Percentiles rank a stretch among this genome's conserved stretches.
These are phyloP conservation scores for Alloascoidea africana DNA, from an alignment of 805 yeast genomes.

Conservation along the genomic window DNA sequence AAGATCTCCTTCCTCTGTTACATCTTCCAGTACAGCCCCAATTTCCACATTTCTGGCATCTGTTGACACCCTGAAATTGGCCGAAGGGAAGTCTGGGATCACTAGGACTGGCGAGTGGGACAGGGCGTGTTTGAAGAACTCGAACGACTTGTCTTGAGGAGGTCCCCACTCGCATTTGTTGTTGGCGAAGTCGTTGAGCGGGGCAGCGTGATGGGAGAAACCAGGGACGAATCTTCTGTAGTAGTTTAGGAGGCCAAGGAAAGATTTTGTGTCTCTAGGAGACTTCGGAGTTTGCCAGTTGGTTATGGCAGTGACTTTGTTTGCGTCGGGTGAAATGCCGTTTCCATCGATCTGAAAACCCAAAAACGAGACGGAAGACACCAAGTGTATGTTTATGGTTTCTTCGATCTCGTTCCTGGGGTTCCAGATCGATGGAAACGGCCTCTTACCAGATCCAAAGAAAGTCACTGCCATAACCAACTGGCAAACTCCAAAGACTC, in stretches of 20 bases:
- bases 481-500: slow-evolving; percentile 7
- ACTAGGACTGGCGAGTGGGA: no score
- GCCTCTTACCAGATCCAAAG: slow-evolving; percentile 6
- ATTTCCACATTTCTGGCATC: slow-evolving; percentile 5
- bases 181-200: slow-evolving; percentile 2
- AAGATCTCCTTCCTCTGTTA: no score
- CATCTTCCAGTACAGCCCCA: slow-evolving; percentile 4
- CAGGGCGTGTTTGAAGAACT: no score
- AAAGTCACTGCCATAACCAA: slow-evolving; percentile 3
- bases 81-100: no score
- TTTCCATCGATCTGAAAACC: no score
- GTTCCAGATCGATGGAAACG: slow-evolving; percentile 5
- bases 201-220: slow-evolving; percentile 3
- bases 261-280: slow-evolving; percentile 1
- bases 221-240: slow-evolving; percentile 4
- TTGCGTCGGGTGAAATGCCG: slow-evolving; percentile 4
- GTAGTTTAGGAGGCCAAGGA: slow-evolving; percentile 4
- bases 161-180: no score
- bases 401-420: no score
- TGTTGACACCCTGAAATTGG: no score
- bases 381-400: no score
- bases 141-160: no score
- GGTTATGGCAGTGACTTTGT: slow-evolving; percentile 3
- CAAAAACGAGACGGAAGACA: no score
- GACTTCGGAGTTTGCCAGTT: slow-evolving; percentile 4